Evolutionary conservation across 345 rosid species (phyloP), one percentile per base, ranked within the genome.

Genomic region (Moricandia arvensis): DNA sequence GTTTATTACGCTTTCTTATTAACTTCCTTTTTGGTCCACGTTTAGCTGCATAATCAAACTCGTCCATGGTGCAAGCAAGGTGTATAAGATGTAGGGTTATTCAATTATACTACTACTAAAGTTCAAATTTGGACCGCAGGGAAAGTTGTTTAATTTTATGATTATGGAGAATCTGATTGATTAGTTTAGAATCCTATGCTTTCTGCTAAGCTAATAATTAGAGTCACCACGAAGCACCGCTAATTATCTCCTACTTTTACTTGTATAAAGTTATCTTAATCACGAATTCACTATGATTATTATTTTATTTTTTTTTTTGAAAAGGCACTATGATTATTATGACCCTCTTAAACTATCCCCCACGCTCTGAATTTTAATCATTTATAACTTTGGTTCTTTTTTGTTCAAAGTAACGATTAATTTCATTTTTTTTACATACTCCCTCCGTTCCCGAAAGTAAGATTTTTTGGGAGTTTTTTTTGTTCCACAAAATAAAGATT

Each of bases 191-290:
- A 78, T 78, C 77, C 77, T 37, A 78, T 78, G 81, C 78, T 78
- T 78, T 78, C 81, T 77, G 81, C 81, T 66, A 66, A 11, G 59
- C 74, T 73, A 67, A 72, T 78, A 29, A 78, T 78, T 72, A 66
- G 77, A 66, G 49, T 71, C 77, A 66, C 72, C 57, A 43, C 54
- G 27, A 41, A 77, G 58, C 68, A 64, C 55, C 34, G 54, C 75
- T 70, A 76, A 71, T 63, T 24, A 71, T 64, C 66, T 54, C 59
- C n/a, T 11, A 34, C 68, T 77, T 77, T 77, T 59, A 71, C 76
- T 26, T 58, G n/a, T 45, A 7, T 58, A 62, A 71, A 64, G 33
- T 71, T 1, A 55, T 43, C 16, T 43, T 21, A 1, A 70, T 64
- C 41, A 62, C 66, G 21, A 37, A 0, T 41, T 59, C 29, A 66